Evolutionary conservation across 495 filamentous ascomycete species (phyloP).

Genomic region (Tetracladium marchalianum): DNA sequence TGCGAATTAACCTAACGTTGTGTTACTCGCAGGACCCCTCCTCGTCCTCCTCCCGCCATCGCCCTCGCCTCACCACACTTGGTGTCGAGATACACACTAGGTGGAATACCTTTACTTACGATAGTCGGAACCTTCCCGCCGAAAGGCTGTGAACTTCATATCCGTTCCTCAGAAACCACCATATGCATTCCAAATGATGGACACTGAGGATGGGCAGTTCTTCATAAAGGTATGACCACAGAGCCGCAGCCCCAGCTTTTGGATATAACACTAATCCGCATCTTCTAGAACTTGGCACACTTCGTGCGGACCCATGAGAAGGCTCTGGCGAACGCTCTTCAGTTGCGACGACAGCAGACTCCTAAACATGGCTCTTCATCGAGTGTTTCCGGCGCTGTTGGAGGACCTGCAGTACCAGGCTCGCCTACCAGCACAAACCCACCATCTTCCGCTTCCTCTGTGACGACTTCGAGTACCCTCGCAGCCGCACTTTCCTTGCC

Average conservation of each 20-base stretch:
- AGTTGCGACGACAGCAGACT: slow-evolving; percentile 57
- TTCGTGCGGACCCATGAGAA: slow-evolving; percentile 97
- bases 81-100: slow-evolving; percentile 14
- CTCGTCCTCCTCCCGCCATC: slow-evolving; percentile 1
- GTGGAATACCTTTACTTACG: slow-evolving; percentile 7
- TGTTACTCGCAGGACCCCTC: slow-evolving; percentile 16
- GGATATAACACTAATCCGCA: slow-evolving; percentile 9
- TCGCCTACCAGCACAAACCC: slow-evolving; percentile 39
- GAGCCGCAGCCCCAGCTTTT: neutral
- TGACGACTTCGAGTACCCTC: slow-evolving; percentile 59
- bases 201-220: slow-evolving; percentile 80
- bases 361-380: slow-evolving; percentile 55
- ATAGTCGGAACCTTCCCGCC: slow-evolving; percentile 1
- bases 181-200: slow-evolving; percentile 43
- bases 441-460: slow-evolving; percentile 45
- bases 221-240: slow-evolving; percentile 64
- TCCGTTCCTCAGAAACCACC: slow-evolving; percentile 3
- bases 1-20: slow-evolving; percentile 1
- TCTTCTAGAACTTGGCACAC: slow-evolving; percentile 70
- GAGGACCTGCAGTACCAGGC: slow-evolving; percentile 33
- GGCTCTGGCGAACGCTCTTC: slow-evolving; percentile 90
- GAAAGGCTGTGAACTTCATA: slow-evolving; percentile 13
- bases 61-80: slow-evolving; percentile 3
- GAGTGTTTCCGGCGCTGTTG: slow-evolving; percentile 36
- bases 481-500: slow-evolving; percentile 80